Evolutionary conservation across 1,139 yeast genomes (phyloP).

Genomic region (Wickerhamiella pararugosa): DNA sequence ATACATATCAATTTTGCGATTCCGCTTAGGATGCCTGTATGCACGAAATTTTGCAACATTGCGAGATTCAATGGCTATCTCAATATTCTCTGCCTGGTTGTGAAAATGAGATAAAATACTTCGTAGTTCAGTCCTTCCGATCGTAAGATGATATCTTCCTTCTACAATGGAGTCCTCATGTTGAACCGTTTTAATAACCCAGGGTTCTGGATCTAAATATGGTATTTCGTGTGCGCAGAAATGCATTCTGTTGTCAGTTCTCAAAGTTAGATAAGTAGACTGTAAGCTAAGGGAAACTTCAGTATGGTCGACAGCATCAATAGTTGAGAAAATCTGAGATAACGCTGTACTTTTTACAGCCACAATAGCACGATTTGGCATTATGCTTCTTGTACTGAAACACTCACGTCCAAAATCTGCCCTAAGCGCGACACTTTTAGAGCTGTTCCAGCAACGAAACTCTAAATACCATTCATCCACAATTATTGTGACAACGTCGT

Average conservation of each 20-base stretch:
- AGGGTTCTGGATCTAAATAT: neutral
- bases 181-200: neutral
- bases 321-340: neutral
- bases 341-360: neutral
- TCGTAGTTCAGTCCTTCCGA: slow-evolving; percentile 1
- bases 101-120: slow-evolving; percentile 6
- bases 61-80: slow-evolving; percentile 6
- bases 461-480: neutral
- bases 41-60: slow-evolving; percentile 3
- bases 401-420: neutral
- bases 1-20: neutral
- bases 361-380: neutral
- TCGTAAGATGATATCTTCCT: neutral
- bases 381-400: neutral
- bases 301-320: neutral
- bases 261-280: neutral
- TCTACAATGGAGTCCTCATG: neutral
- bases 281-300: slow-evolving; percentile 1
- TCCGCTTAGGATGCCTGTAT: slow-evolving; percentile 7
- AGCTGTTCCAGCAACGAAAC: neutral
- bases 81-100: slow-evolving; percentile 9
- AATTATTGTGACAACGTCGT: neutral
- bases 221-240: slow-evolving; percentile 1
- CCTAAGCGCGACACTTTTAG: neutral
- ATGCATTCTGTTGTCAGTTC: neutral